phyloP scores from a whole-genome alignment of 805 yeast species.

The Saturnispora diversa region DNA sequence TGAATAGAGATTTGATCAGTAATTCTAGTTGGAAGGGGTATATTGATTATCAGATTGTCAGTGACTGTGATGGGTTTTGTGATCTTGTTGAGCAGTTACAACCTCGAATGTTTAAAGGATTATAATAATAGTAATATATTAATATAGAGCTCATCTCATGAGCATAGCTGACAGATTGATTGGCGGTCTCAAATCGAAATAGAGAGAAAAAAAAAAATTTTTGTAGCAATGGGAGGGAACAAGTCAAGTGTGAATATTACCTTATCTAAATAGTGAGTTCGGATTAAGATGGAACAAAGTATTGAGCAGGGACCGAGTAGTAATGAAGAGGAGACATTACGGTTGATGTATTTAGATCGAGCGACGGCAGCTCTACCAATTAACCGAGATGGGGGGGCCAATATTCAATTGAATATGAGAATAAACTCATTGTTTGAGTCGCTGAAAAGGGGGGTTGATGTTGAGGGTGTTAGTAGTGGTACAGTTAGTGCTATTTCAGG shows the following conservation, averaged over 20 bases:
- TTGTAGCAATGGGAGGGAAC: background rate
- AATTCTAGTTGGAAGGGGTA: conserved; percentile 57
- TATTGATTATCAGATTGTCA: conserved; percentile 70
- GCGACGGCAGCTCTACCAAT: conserved; percentile 3
- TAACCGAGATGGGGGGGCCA: background rate
- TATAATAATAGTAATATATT: background rate
- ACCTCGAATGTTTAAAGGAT: conserved; percentile 42
- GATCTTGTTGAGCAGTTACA: conserved; percentile 40
- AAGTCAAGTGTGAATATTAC: too few species aligned
- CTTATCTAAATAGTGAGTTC: too few species aligned
- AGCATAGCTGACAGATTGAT: background rate
- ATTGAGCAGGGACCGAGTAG: too few species aligned
- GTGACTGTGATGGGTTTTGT: conserved; percentile 83
- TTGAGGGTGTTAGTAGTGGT: background rate
- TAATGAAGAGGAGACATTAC: background rate
- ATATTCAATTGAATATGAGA: background rate
- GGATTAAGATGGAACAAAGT: background rate
- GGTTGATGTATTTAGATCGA: conserved; percentile 3
- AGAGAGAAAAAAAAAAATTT: background rate
- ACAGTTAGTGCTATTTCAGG: background rate
- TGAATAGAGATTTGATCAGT: conserved; percentile 62
- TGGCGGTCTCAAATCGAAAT: too few species aligned
- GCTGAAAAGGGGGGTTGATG: background rate
- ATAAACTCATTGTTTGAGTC: background rate
- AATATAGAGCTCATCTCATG: background rate